A percentile compares a stretch with the other conserved stretches of the same genome.
Evolutionary conservation across 2,329 filamentous ascomycete species (phyloP).

Genomic region (Sclerotinia minor): DNA sequence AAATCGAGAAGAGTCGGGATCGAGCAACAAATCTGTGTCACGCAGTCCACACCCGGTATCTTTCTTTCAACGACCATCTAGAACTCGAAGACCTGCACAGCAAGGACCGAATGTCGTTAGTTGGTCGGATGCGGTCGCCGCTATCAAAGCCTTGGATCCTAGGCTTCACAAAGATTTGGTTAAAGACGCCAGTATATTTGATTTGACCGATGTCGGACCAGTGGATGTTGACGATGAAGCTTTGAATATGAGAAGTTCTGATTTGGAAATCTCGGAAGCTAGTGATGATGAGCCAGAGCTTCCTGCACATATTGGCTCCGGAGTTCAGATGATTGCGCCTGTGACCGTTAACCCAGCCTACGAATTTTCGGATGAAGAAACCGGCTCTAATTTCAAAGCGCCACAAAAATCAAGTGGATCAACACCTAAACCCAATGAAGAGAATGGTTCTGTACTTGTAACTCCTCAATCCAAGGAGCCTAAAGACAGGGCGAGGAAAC

Average conservation of each 20-base stretch:
- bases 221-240: slow-evolving; percentile 10
- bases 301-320: background rate
- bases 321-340: slow-evolving; percentile 3
- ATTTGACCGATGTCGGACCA: slow-evolving; percentile 23
- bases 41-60: background rate
- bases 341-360: slow-evolving; percentile 7
- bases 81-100: slow-evolving; percentile 34
- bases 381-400: background rate
- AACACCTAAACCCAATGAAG: background rate
- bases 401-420: background rate
- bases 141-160: slow-evolving; percentile 37
- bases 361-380: slow-evolving; percentile 26
- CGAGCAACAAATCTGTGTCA: background rate
- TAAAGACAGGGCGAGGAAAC: background rate
- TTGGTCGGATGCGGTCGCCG: slow-evolving; percentile 39
- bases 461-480: too few relatives aligned
- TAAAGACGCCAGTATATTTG: slow-evolving; percentile 31
- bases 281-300: slow-evolving; percentile 12
- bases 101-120: slow-evolving; percentile 36
- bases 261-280: background rate
- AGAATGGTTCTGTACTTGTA: background rate
- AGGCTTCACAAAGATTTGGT: slow-evolving; percentile 37
- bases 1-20: background rate
- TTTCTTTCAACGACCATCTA: slow-evolving; percentile 26
- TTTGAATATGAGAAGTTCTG: background rate